These are phyloP conservation scores for Wickerhamomyces tratensis DNA, from an alignment of 805 yeast genomes.

Conservation along the genomic window DNA sequence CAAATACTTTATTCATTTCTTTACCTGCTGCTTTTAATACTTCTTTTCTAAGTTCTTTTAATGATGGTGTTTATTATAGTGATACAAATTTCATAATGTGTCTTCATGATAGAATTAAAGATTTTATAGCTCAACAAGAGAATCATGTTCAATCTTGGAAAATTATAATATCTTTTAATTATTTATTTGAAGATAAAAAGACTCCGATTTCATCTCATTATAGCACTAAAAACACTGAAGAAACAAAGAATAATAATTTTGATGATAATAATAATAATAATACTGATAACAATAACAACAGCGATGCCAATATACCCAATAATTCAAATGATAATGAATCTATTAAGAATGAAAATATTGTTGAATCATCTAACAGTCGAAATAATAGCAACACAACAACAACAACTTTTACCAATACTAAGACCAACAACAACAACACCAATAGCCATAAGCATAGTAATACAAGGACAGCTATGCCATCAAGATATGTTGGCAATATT, in stretches of 20 bases:
- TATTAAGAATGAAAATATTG: too few species aligned
- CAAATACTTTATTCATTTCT: conserved; percentile 15
- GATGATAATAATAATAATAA: conserved; percentile 1
- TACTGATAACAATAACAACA: conserved; percentile 7
- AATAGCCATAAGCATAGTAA: conserved; percentile 5
- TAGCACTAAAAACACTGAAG: too few species aligned
- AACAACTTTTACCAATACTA: too few species aligned
- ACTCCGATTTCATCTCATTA: too few species aligned
- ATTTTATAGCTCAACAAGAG: conserved; percentile 9
- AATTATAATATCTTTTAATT: conserved; percentile 11
- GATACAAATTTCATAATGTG: conserved; percentile 10
- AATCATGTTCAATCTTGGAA: conserved; percentile 8
- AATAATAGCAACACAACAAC: too few species aligned
- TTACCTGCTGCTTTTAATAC: conserved; percentile 14
- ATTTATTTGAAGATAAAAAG: background rate
- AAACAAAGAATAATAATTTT: too few species aligned
- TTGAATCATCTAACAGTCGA: too few species aligned
- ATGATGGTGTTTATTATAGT: conserved; percentile 12
- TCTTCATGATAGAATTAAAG: conserved; percentile 9
- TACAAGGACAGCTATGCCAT: conserved; percentile 6
- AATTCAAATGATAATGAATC: conserved; percentile 13
- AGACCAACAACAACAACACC: too few species aligned
- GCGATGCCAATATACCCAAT: conserved; percentile 11
- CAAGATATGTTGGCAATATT: conserved; percentile 17
- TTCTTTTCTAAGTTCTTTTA: conserved; percentile 7